Evolutionary conservation across 345 rosid genomes (phyloP).

Genomic region (Balakata baccata): DNA sequence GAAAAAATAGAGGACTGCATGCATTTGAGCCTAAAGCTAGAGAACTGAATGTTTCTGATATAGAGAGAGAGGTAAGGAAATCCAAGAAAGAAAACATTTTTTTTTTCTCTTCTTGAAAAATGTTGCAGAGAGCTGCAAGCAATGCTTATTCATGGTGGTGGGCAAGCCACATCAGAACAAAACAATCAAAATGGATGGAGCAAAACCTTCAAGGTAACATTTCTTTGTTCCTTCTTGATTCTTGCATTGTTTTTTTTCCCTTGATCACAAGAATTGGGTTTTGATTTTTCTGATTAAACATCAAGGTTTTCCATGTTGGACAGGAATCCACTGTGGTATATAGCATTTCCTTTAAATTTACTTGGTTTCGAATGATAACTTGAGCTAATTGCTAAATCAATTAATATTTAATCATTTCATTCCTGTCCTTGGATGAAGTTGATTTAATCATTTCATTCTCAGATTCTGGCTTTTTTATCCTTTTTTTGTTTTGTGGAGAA

Average conservation of each 20-base stretch:
- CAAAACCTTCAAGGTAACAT: conserved; percentile 81
- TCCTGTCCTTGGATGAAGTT: too few species aligned
- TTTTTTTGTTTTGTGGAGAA: neutral
- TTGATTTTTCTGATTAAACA: too few species aligned
- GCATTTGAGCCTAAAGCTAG: neutral
- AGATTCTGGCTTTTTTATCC: neutral
- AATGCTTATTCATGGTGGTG: conserved; percentile 99
- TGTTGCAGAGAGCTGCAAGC: conserved; percentile 90
- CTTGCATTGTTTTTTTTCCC: too few species aligned
- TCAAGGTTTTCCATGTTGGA: too few species aligned
- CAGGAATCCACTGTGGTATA: too few species aligned
- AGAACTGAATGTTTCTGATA: neutral
- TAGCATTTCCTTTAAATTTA: too few species aligned
- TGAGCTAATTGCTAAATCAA: too few species aligned
- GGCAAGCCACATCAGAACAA: conserved; percentile 95
- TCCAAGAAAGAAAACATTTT: neutral
- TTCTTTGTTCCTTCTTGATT: neutral
- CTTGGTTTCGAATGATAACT: too few species aligned
- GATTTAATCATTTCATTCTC: too few species aligned
- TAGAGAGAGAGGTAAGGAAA: neutral
- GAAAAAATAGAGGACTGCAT: conserved; percentile 3
- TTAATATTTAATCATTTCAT: too few species aligned
- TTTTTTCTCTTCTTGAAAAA: conserved; percentile 8
- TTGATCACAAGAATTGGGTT: too few species aligned
- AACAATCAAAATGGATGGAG: conserved; percentile 97